Conservation (phyloP, 2,329 filamentous ascomycete genomes). For the Arachnomyces sp. region DNA sequence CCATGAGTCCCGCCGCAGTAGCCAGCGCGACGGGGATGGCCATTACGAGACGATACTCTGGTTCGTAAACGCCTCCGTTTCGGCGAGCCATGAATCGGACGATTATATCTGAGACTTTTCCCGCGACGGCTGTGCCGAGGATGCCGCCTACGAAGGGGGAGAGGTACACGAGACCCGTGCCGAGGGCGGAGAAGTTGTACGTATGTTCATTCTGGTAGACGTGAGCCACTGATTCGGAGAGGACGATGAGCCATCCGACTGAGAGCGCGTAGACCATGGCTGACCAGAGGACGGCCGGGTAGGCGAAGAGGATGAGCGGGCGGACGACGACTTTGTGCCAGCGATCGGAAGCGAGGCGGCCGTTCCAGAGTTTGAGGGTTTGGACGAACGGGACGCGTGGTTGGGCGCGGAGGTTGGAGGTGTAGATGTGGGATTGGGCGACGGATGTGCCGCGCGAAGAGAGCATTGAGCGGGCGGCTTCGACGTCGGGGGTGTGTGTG, state of each 20-base stretch:
- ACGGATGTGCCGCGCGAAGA: constrained; percentile 25
- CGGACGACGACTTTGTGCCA: constrained; percentile 72
- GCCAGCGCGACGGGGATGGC: constrained; percentile 66
- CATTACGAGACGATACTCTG: constrained; percentile 89
- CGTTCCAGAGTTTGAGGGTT: constrained; percentile 68
- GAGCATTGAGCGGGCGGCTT: constrained; percentile 16
- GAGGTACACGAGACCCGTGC: constrained; percentile 79
- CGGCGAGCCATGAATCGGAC: constrained; percentile 71
- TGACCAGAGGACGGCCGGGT: constrained; percentile 86
- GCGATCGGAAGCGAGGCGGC: constrained; percentile 65
- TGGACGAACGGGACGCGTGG: constrained; percentile 64
- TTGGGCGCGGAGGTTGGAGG: constrained; percentile 56
- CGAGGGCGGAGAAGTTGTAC: constrained; percentile 75
- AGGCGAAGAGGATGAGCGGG: constrained; percentile 78
- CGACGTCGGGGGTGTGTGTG: constrained; percentile 19
- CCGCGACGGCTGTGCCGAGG: constrained; percentile 83
- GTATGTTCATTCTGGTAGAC: constrained; percentile 62
- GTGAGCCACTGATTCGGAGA: constrained; percentile 76
- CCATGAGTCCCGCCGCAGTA: constrained; percentile 81
- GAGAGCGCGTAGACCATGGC: constrained; percentile 76
- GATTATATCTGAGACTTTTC: constrained; percentile 76
- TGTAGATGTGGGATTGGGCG: constrained; percentile 47
- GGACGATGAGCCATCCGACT: constrained; percentile 89
- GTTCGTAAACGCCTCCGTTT: constrained; percentile 92
- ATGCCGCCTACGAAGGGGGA: constrained; percentile 84